Percentiles rank a stretch among this genome's conserved stretches.
Conservation (phyloP, 805 yeast species). For the Zygosaccharomyces bailii region DNA sequence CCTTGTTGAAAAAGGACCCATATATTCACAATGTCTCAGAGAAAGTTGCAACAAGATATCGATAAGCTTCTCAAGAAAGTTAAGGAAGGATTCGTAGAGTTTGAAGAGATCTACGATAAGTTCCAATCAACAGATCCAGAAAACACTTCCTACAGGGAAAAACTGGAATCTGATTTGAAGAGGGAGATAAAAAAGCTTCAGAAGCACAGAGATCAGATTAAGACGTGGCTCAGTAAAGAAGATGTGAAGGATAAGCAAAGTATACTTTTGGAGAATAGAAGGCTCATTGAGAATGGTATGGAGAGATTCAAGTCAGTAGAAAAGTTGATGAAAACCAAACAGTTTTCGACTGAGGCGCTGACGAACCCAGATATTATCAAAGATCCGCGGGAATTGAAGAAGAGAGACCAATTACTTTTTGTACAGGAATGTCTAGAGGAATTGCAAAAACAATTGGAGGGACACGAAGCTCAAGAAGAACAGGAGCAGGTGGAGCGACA, state of each 20-base stretch:
- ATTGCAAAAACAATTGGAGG: slow-evolving; percentile 75
- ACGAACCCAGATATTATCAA: slow-evolving; percentile 58
- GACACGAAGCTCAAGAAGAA: slow-evolving; percentile 66
- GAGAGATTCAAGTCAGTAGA: slow-evolving; percentile 94
- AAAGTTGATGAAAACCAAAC: slow-evolving; percentile 88
- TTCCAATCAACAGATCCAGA: slow-evolving; percentile 63
- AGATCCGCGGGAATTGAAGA: slow-evolving; percentile 79
- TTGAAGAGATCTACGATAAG: slow-evolving; percentile 83
- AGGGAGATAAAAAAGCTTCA: slow-evolving; percentile 94
- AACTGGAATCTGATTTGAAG: slow-evolving; percentile 86
- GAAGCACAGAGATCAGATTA: slow-evolving; percentile 89
- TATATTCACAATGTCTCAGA: slow-evolving; percentile 40
- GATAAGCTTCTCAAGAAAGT: slow-evolving; percentile 92
- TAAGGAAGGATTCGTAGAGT: slow-evolving; percentile 81
- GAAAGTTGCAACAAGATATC: slow-evolving; percentile 63
- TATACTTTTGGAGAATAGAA: slow-evolving; percentile 67
- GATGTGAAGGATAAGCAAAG: slow-evolving; percentile 88
- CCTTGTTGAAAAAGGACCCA: neutral
- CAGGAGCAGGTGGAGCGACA: slow-evolving; percentile 68
- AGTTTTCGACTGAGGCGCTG: slow-evolving; percentile 89
- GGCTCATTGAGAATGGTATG: slow-evolving; percentile 75
- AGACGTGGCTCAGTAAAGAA: slow-evolving; percentile 88
- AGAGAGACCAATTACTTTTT: slow-evolving; percentile 67
- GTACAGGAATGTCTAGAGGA: slow-evolving; percentile 72
- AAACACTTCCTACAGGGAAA: slow-evolving; percentile 85